phyloP scores from a whole-genome alignment of 2,329 filamentous ascomycete species.

The Calonectria pteridis region DNA sequence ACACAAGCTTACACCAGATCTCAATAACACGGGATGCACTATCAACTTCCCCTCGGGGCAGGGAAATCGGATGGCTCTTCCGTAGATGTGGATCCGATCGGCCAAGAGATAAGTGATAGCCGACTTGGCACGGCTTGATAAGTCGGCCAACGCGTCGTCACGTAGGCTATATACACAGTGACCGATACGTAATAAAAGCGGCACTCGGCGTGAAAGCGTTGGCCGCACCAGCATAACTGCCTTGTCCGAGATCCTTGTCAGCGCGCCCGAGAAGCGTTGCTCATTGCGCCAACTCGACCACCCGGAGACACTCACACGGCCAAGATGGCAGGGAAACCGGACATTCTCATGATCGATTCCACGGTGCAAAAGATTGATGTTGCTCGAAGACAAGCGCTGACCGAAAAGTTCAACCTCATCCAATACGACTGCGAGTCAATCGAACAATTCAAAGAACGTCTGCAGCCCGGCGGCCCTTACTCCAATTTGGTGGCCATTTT shows the following conservation, averaged over 20 bases:
- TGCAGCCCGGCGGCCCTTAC: slow-evolving; percentile 29
- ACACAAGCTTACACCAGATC: not conserved
- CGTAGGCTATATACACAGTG: not conserved
- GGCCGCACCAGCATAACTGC: not conserved
- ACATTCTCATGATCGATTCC: slow-evolving; percentile 29
- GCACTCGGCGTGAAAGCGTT: not conserved
- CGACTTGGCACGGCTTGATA: not conserved
- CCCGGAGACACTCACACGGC: not conserved
- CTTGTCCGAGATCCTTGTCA: not conserved
- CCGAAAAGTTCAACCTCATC: slow-evolving; percentile 28
- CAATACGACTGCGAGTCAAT: slow-evolving; percentile 32
- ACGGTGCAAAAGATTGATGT: slow-evolving; percentile 25
- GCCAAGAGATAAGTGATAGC: not conserved
- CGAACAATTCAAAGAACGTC: slow-evolving; percentile 29
- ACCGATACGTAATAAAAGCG: not conserved
- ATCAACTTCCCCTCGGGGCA: not conserved
- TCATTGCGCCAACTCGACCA: not conserved
- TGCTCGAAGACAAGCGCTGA: slow-evolving; percentile 14
- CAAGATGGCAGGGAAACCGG: slow-evolving; percentile 19
- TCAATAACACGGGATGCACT: not conserved
- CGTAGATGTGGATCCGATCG: not conserved
- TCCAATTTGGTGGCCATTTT: slow-evolving; percentile 31
- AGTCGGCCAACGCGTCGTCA: not conserved
- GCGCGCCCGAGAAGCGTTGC: not conserved
- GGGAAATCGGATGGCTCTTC: not conserved